These are phyloP conservation scores for Gastrodia elata DNA, from an alignment of 106 monocot species.

Conservation along the genomic window DNA sequence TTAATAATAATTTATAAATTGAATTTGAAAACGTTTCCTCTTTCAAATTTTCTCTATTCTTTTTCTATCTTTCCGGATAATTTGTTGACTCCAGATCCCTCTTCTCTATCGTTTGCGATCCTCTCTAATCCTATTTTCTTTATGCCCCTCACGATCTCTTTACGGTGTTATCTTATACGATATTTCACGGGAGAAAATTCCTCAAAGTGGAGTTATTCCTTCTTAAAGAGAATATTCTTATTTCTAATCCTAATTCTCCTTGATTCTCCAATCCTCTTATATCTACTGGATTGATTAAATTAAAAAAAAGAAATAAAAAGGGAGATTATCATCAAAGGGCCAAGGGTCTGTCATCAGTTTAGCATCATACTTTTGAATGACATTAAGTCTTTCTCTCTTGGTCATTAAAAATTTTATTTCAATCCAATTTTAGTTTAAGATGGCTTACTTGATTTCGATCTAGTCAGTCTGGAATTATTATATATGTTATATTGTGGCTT, in stretches of 20 bases:
- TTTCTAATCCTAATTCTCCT: neutral
- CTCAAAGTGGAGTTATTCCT: neutral
- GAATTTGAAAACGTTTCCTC: neutral
- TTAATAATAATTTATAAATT: neutral
- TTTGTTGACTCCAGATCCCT: neutral
- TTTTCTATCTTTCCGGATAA: neutral
- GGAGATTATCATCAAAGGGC: neutral
- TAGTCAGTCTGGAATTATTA: neutral
- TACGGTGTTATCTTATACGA: neutral
- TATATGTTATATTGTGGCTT: neutral
- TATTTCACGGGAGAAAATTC: neutral
- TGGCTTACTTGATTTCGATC: neutral
- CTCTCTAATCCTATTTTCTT: neutral
- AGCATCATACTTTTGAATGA: too few relatives aligned
- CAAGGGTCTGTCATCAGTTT: neutral
- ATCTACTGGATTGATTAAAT: neutral
- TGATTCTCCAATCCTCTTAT: too few relatives aligned
- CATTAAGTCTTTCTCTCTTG: neutral
- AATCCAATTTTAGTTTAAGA: neutral
- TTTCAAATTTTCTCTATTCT: neutral
- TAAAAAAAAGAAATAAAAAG: neutral
- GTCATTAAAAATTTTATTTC: neutral
- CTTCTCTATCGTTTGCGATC: neutral
- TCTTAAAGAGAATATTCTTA: neutral
- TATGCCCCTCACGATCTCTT: too few relatives aligned